Evolutionary conservation across 805 yeast genomes (phyloP), one percentile per base, ranked within the genome.

Genomic region (Cyberlindnera euphorbiae): DNA sequence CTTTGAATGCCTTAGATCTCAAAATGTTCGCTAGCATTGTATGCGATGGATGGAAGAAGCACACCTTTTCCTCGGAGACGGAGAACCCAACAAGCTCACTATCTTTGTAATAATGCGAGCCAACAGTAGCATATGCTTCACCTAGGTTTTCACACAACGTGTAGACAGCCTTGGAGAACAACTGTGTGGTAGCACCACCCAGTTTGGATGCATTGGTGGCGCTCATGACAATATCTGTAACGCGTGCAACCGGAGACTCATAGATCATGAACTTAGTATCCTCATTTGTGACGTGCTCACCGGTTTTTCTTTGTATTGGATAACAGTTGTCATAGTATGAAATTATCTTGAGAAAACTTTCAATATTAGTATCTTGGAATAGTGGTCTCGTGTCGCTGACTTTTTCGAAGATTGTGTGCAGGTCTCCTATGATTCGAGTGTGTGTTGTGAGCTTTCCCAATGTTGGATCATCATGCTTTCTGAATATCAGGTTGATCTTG

Each of bases 221-320:
- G 10, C 59, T 53, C 39, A 64, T 63, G 3, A 69, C 63, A 12
- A 73, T 60, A 23, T 63, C 63, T 28, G 68, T 60, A 16, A 73
- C 44, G 0, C 72, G 66, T 4, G 68, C 57, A 0, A 77, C 67
- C 35, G 67, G 66, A 37, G 70, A 71, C 33, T 71, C 62, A 46
- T 78, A 78, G 2, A 70, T 55, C 14, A 67, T 63, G 45, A 69
- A 78, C 28, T 67, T 73, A 19, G 62, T 62, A 27, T 66, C 64
- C 49, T 82, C 87, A 34, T 64, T 66, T 37, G 73, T 73, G 21
- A 81, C 84, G 59, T 82, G 90, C 7, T 77, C 80, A 9, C 87
- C 90, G 29, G 66, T 65, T 43, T 78, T 79, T 40, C 87, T 67
- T 38, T 56, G 64, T 19, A 80, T 58, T 17, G 69, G 64, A 66